Evolutionary conservation across 78 protist genomes (phyloP).

Genomic region (Tieghemostelium lacteum): DNA sequence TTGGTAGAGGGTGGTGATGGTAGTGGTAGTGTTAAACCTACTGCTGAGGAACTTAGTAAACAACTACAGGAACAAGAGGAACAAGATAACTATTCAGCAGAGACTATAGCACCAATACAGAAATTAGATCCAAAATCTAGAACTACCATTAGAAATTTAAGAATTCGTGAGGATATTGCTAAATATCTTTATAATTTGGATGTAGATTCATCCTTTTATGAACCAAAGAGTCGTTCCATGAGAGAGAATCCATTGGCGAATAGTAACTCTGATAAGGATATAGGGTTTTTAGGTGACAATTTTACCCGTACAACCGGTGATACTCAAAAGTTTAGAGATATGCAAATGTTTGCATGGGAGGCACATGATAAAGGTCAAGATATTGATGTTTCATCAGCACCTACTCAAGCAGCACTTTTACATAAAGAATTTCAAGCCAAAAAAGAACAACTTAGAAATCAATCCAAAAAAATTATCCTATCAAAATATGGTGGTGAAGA

Average conservation of each 20-base stretch:
- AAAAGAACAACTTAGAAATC: slow-evolving; percentile 52
- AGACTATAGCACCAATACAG: slow-evolving; percentile 49
- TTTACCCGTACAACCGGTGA: slow-evolving; percentile 91
- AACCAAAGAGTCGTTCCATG: slow-evolving; percentile 99
- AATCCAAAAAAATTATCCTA: slow-evolving; percentile 62
- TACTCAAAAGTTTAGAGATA: slow-evolving; percentile 75
- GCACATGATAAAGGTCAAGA: slow-evolving; percentile 87
- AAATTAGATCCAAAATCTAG: slow-evolving; percentile 84
- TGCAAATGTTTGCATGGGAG: slow-evolving; percentile 90
- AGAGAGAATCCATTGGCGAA: slow-evolving; percentile 92
- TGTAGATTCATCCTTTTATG: slow-evolving; percentile 96
- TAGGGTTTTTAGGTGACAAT: slow-evolving; percentile 91
- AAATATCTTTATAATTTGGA: slow-evolving; percentile 97
- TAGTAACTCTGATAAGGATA: slow-evolving; percentile 11
- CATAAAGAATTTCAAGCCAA: slow-evolving; percentile 68
- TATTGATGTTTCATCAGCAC: slow-evolving; percentile 93
- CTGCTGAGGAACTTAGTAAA: background rate
- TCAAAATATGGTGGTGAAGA: slow-evolving; percentile 95
- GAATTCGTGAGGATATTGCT: slow-evolving; percentile 98
- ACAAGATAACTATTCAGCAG: slow-evolving; percentile 52
- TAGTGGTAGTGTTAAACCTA: too few species aligned
- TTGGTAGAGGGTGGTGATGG: background rate
- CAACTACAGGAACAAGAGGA: slow-evolving; percentile 59
- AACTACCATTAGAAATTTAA: slow-evolving; percentile 90
- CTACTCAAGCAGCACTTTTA: slow-evolving; percentile 93